phyloP scores from a whole-genome alignment of 805 yeast genomes.

The Barnettozyma wickerhamii region DNA sequence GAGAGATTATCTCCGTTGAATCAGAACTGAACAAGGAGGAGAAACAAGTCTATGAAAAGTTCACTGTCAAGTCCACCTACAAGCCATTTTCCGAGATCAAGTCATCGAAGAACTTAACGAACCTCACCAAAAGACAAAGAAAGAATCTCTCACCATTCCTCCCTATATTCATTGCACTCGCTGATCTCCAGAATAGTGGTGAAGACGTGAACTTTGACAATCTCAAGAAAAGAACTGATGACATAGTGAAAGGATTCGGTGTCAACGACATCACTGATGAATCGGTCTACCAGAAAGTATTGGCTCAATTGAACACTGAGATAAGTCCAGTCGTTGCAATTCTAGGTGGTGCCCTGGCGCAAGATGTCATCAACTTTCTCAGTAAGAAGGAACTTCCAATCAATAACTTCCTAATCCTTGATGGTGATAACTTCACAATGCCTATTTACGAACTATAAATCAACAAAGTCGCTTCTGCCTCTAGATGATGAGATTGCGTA shows the following conservation, averaged over 20 bases:
- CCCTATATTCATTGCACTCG: constrained; percentile 58
- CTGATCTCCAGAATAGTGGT: constrained; percentile 36
- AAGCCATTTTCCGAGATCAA: constrained; percentile 34
- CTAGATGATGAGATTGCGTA: too few species aligned
- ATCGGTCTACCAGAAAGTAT: constrained; percentile 36
- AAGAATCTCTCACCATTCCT: constrained; percentile 48
- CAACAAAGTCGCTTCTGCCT: too few species aligned
- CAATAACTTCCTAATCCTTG: constrained; percentile 75
- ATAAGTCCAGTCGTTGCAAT: constrained; percentile 83
- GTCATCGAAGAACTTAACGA: constrained; percentile 21
- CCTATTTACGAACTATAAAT: constrained; percentile 64
- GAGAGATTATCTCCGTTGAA: constrained; percentile 38
- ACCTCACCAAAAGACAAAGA: constrained; percentile 33
- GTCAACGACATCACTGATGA: constrained; percentile 35
- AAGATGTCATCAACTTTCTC: constrained; percentile 80
- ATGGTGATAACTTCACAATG: constrained; percentile 67
- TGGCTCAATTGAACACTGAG: constrained; percentile 53
- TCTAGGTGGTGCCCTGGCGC: constrained; percentile 85
- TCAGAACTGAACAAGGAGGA: constrained; percentile 30
- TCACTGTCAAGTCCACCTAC: constrained; percentile 34
- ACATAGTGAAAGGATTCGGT: constrained; percentile 35
- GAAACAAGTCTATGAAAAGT: constrained; percentile 32
- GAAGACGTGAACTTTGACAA: constrained; percentile 22
- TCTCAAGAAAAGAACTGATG: constrained; percentile 28
- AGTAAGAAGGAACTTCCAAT: constrained; percentile 76